Percentiles rank a stretch among this genome's conserved stretches.
Evolutionary conservation across 2,329 filamentous ascomycete genomes (phyloP).

Genomic region (Curvularia spicifera): DNA sequence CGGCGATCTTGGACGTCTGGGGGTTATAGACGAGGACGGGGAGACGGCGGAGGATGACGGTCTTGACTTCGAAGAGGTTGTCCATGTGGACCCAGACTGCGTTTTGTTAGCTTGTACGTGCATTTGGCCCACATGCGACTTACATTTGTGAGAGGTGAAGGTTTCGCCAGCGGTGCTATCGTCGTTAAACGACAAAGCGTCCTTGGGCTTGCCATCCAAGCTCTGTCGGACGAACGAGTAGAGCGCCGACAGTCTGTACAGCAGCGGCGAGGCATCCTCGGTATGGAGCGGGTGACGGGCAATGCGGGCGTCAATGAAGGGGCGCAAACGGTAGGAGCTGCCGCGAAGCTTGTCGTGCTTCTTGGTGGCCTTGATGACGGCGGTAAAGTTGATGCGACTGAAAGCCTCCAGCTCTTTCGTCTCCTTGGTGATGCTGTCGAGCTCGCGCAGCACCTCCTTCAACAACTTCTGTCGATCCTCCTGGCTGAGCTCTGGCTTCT

Average conservation of each 20-base stretch:
- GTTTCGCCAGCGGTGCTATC: constrained; percentile 60
- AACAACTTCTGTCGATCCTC: constrained; percentile 61
- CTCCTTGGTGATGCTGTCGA: constrained; percentile 88
- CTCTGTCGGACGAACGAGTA: constrained; percentile 92
- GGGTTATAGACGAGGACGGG: constrained; percentile 94
- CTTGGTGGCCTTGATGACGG: constrained; percentile 97
- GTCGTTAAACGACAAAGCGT: constrained; percentile 55
- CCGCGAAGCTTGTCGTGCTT: constrained; percentile 97
- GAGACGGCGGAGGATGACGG: constrained; percentile 86
- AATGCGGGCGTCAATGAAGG: constrained; percentile 88
- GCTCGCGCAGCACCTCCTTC: constrained; percentile 75
- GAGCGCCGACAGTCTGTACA: constrained; percentile 90
- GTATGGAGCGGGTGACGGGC: constrained; percentile 93
- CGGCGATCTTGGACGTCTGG: constrained; percentile 79
- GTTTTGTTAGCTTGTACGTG: constrained; percentile 39
- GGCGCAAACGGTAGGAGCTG: constrained; percentile 82
- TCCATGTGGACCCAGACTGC: constrained; percentile 93
- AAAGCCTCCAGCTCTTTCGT: constrained; percentile 94
- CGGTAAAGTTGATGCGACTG: constrained; percentile 95
- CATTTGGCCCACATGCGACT: constrained; percentile 40
- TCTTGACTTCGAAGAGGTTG: constrained; percentile 96
- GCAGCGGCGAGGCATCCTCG: constrained; percentile 87
- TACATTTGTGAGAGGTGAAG: constrained; percentile 88
- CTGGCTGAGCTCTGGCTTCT: constrained; percentile 41
- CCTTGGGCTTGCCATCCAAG: constrained; percentile 65